Evolutionary conservation across 1,284 basidiomycete species (phyloP), one percentile per base, ranked within the genome.

Genomic region (Microbotryomycetes sp.): DNA sequence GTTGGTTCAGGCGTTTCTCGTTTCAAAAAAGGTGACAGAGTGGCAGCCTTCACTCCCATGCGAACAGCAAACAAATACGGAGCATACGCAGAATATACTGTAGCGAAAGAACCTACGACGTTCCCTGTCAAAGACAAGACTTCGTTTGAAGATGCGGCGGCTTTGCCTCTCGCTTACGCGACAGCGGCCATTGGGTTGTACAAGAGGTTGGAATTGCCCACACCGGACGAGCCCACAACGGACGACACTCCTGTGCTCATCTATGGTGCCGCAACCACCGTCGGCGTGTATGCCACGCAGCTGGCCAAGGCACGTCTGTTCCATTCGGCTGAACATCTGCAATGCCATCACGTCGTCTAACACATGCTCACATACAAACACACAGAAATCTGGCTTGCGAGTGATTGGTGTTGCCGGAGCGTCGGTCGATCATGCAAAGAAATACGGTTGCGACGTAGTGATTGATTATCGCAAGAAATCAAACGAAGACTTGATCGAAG

Each of bases 111-210:
- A 19, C 36, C 36, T 60, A 72, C 72, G 1, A 63, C 66, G 1
- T 63, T 70, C 62, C 64, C 64, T 54, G 58, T 70, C 58, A 66
- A 61, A 19, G 58, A 62, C 22, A 62, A 63, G 3, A 68, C 70
- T 16, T 59, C 71, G 6, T 72, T 76, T 56, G 76, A 77, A 46
- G 71, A 75, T 9, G 76, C 74, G 0, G 67, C 73, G 3, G 75
- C 75, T 0, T 54, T 76, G 1, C 75, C 76, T 3, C 70, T 76
- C 9, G 73, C 74, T 4, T 68, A 73, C 54, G 70, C 72, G 62
- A 77, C 76, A 5, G 76, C 75, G n/a, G 72, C 70, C 22, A 71
- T 76, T 42, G 76, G 73, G 3, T 66, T 75, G 26, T 74, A 71
- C 62, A 64, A 65, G 42, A 66, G 64, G 47, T 66, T 76, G 6